phyloP scores from a whole-genome alignment of 768 basidiomycete species.

The Trametes coccinea region DNA sequence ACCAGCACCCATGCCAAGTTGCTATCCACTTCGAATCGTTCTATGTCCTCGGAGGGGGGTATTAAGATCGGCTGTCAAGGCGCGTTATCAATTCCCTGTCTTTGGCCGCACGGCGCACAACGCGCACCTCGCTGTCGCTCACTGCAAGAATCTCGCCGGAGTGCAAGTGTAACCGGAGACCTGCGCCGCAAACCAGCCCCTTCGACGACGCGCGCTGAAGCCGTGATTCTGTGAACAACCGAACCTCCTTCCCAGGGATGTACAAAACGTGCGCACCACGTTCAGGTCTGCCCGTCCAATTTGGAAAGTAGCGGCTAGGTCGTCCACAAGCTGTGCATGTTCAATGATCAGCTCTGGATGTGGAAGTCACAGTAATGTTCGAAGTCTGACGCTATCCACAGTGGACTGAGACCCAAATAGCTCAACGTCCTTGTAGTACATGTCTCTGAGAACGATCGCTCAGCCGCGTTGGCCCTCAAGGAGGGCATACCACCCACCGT shows the following conservation, averaged over 20 bases:
- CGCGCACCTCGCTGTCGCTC: constrained; percentile 59
- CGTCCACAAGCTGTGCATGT: constrained; percentile 75
- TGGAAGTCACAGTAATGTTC: not conserved
- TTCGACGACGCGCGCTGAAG: constrained; percentile 83
- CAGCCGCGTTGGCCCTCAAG: not conserved
- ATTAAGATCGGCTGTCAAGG: constrained; percentile 66
- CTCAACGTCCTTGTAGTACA: constrained; percentile 82
- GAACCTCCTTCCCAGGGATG: not conserved
- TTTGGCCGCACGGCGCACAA: not conserved
- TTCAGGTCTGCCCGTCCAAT: constrained; percentile 75
- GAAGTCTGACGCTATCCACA: constrained; percentile 64
- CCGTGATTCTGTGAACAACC: not conserved
- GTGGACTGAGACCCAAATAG: constrained; percentile 77
- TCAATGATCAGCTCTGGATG: not conserved
- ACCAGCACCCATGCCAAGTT: constrained; percentile 77
- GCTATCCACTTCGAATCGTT: constrained; percentile 54
- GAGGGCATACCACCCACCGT: constrained; percentile 5
- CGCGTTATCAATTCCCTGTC: not conserved
- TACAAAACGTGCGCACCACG: constrained; percentile 51
- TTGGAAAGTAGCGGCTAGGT: constrained; percentile 81
- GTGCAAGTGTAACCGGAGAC: constrained; percentile 56
- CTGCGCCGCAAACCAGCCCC: constrained; percentile 77
- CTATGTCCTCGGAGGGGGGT: constrained; percentile 73
- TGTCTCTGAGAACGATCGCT: constrained; percentile 80
- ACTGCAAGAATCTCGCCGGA: constrained; percentile 52